phyloP scores from a whole-genome alignment of 306 rosid genomes.

The Corylus heterophylla region DNA sequence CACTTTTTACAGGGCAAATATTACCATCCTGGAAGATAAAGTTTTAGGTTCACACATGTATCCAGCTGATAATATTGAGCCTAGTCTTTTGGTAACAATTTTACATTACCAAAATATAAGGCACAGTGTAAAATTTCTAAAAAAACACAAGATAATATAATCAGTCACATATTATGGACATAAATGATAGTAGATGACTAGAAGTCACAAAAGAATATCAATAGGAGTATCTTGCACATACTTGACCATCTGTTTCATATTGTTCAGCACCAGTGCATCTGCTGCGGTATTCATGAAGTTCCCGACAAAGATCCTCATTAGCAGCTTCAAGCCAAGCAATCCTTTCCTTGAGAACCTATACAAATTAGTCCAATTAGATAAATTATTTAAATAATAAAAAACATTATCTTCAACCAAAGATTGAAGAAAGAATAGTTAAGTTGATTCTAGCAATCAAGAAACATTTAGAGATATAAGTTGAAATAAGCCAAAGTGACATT shows the following conservation, averaged over 20 bases:
- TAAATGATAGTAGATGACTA: slow-evolving; percentile 12
- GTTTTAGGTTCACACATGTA: slow-evolving; percentile 29
- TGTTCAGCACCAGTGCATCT: slow-evolving; percentile 64
- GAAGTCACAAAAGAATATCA: slow-evolving; percentile 23
- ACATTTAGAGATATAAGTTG: slow-evolving; percentile 1
- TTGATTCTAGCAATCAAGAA: slow-evolving; percentile 16
- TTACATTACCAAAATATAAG: slow-evolving; percentile 6
- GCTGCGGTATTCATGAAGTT: slow-evolving; percentile 89
- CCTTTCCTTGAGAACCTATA: slow-evolving; percentile 93
- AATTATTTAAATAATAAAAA: slow-evolving; percentile 2
- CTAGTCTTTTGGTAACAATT: slow-evolving; percentile 13
- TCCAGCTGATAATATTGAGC: slow-evolving; percentile 22
- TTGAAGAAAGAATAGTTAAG: not conserved
- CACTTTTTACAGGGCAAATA: slow-evolving; percentile 61
- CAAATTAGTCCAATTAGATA: slow-evolving; percentile 20
- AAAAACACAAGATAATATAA: slow-evolving; percentile 13
- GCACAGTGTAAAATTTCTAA: not conserved
- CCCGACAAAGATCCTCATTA: slow-evolving; percentile 96
- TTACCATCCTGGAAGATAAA: slow-evolving; percentile 65
- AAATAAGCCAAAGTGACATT: slow-evolving; percentile 9
- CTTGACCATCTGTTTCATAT: slow-evolving; percentile 69
- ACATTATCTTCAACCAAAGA: not conserved
- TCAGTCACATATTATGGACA: slow-evolving; percentile 13
- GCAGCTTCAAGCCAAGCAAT: slow-evolving; percentile 97
- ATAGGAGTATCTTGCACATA: slow-evolving; percentile 42